Base-by-base conservation (phyloP, 2,329 filamentous ascomycete species). In the Grosmannia penicillata region DNA sequence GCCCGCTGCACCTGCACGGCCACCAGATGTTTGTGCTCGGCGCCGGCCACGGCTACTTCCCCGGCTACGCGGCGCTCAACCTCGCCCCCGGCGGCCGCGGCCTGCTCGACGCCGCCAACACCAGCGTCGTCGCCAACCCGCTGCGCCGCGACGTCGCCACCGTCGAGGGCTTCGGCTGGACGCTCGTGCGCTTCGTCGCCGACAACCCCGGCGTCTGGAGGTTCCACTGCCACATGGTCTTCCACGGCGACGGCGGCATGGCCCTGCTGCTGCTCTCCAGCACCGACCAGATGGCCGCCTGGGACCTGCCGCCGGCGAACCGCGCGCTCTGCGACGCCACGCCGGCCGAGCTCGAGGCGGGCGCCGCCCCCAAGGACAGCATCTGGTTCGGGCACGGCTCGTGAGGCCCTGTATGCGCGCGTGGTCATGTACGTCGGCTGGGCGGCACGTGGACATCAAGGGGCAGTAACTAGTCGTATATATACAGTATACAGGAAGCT, bases 11-110 rank as follows among this genome's bases (percentile, higher is more conserved):
- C 43, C 43, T 49, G 42, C 48, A 49, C 42, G 48, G 48, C 22
- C 45, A 48, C 38, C 37, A 48, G 26, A 64, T 78, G 56, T 75
- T 72, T 54, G 60, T 74, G 15, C 51, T 58, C 9, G 59, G 47
- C n/a, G 46, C 47, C 25, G 85, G 84, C 50, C 81, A 86, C 58
- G 79, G 75, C 47, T 69, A 61, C 42, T 66, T 65, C 35, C 62
- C 62, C 0, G 61, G 62, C 2, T 66, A 66, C 44, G 51, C 49
- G 7, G 45, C 45, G 4, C 45, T 65, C 0, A 55, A 54, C 6
- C 45, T 66, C 3, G 28, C 43, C 8, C 47, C 49, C 4, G 49
- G 48, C 6, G 58, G 56, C 8, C 49, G 48, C 33, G 57, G 58
- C 0, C 46, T 56, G 13, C 48, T 63, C 4, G 49, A 59, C 40